Evolutionary conservation across 305 asterid species (phyloP), one percentile per base, ranked within the genome.

Genomic region (Fraxinus sp.): DNA sequence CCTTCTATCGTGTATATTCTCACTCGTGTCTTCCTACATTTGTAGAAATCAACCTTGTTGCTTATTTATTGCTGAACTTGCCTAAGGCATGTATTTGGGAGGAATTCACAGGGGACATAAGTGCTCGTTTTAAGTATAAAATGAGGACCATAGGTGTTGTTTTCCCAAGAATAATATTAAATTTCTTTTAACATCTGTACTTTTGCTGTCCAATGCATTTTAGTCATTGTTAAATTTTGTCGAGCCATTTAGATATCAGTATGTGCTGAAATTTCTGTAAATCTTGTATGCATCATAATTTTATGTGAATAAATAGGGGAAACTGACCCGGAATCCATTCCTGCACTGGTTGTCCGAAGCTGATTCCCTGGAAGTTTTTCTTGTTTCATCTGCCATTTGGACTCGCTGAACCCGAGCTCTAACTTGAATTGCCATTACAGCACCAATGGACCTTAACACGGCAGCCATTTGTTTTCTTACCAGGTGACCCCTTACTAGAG

Each of bases 401-500:
- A 87, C 80, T 87, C 95, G 86, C 73, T 89, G 90, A 73, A 88
- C 81, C 68, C 97, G 91, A 16, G 97, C 97, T 86, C 94, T 84
- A 78, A 92, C 88, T 85, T 94, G 98, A 80, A 94, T 91, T 20
- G 88, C 85, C 91, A 91, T 87, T 79, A 89, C 88, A 82, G 94
- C 93, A 41, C 89, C 91, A 87, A 92, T 86, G 66, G 95, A 83
- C 89, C 89, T 89, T 41, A 91, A 35, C 49, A 89, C 87, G 22
- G 81, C 88, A 30, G 86, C 87, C 81, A 91, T 89, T 79, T 89
- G 92, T 86, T 91, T 92, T 66, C 97, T 87, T 39, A 92, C 94
- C 86, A 89, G 86, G 88, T 91, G 87, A 81, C 98, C 98, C 87
- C 95, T 91, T 46, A 92, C 93, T 52, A 92, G 82, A 74, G 97